These are phyloP conservation scores for Globisporangium abappressorium DNA, from an alignment of 352 stramenopile genomes.

Conservation along the genomic window DNA sequence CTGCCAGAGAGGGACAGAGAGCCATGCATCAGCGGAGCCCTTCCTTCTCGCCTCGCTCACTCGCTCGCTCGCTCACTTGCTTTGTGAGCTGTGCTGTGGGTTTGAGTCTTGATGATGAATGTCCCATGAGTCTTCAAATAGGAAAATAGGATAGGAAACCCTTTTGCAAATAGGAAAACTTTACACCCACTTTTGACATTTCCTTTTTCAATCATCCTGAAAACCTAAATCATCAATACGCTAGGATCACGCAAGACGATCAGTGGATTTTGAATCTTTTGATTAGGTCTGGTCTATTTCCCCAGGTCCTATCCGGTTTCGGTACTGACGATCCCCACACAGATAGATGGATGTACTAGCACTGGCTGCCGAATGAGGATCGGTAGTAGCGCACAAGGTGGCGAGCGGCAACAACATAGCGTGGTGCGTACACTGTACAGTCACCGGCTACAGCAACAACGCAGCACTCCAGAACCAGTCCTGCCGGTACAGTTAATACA, in stretches of 20 bases:
- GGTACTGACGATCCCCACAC: no score
- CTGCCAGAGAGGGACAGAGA: not conserved
- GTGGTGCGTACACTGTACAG: no score
- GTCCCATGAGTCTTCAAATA: not conserved
- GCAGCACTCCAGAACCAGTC: no score
- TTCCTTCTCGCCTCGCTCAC: not conserved
- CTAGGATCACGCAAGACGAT: not conserved
- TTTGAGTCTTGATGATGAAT: not conserved
- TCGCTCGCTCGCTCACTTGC: not conserved
- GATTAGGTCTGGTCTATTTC: not conserved
- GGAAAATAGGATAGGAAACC: not conserved
- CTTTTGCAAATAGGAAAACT: no score
- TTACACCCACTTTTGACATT: no score
- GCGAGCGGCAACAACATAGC: not conserved
- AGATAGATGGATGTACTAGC: not conserved
- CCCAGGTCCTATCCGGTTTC: not conserved
- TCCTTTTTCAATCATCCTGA: not conserved
- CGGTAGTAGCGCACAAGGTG: not conserved
- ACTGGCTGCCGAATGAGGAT: not conserved
- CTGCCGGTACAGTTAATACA: no score
- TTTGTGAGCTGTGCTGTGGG: not conserved
- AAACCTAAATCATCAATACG: not conserved
- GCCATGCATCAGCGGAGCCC: not conserved
- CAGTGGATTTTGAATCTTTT: not conserved
- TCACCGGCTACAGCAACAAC: no score